Conservation (phyloP, 495 filamentous ascomycete species). For the Xylaria intraflava region DNA sequence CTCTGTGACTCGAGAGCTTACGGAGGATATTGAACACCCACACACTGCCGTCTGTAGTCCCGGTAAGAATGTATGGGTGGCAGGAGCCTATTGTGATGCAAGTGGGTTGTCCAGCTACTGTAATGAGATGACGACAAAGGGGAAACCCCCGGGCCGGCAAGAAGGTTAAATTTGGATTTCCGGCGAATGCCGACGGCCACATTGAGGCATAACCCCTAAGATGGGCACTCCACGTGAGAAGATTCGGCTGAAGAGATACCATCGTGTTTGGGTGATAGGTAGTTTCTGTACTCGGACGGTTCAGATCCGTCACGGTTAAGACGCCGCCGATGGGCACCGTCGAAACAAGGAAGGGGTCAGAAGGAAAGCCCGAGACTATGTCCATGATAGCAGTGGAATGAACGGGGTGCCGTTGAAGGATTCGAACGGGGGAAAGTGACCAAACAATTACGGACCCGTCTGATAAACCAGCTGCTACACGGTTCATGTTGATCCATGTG, state of each 20-base stretch:
- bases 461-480: slow-evolving; percentile 39
- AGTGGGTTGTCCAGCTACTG: slow-evolving; percentile 35
- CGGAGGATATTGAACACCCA: slow-evolving; percentile 41
- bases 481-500: slow-evolving; percentile 44
- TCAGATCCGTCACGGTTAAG: slow-evolving; percentile 39
- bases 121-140: slow-evolving; percentile 39
- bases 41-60: slow-evolving; percentile 39
- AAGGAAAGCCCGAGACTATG: slow-evolving; percentile 42
- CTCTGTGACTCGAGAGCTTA: slow-evolving; percentile 38
- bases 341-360: slow-evolving; percentile 38
- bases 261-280: slow-evolving; percentile 41
- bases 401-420: slow-evolving; percentile 34
- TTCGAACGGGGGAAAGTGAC: slow-evolving; percentile 36
- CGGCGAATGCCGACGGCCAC: slow-evolving; percentile 38
- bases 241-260: slow-evolving; percentile 42
- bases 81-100: slow-evolving; percentile 37
- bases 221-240: slow-evolving; percentile 40
- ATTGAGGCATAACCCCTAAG: slow-evolving; percentile 41
- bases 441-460: slow-evolving; percentile 44
- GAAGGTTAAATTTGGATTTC: slow-evolving; percentile 41
- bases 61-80: slow-evolving; percentile 40
- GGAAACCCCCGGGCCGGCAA: slow-evolving; percentile 40
- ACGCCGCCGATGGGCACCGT: slow-evolving; percentile 42
- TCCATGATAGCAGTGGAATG: slow-evolving; percentile 42
- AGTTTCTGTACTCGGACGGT: slow-evolving; percentile 36